Percentiles rank a stretch among this genome's conserved stretches.
These are phyloP conservation scores for Petunia secreta DNA, from an alignment of 257 asterid genomes.

Conservation along the genomic window DNA sequence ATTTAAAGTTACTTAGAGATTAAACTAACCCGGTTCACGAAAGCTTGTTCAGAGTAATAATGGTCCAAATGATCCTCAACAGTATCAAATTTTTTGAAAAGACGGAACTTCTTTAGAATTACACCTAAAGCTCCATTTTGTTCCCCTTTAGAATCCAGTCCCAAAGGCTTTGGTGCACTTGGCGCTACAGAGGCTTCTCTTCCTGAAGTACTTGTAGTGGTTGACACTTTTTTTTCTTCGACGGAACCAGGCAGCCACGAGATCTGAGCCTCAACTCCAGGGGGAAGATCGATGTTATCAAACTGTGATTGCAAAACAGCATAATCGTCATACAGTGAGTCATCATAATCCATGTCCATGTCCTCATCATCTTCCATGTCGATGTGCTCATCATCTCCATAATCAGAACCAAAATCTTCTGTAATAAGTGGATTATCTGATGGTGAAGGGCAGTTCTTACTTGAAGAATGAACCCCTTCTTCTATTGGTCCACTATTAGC, in stretches of 20 bases:
- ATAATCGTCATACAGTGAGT: conserved; percentile 9
- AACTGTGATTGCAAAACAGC: conserved; percentile 58
- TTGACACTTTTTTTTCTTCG: conserved; percentile 33
- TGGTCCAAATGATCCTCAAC: conserved; percentile 79
- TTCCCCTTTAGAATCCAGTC: conserved; percentile 28
- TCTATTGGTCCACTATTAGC: conserved; percentile 39
- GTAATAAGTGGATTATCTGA: conserved; percentile 36
- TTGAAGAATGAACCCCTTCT: conserved; percentile 31
- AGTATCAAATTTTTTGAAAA: conserved; percentile 69
- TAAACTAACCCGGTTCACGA: conserved; percentile 52
- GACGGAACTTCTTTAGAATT: conserved; percentile 43
- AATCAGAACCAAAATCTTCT: conserved; percentile 52
- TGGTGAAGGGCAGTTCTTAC: conserved; percentile 36
- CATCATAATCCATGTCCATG: conserved; percentile 48
- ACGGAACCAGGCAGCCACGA: conserved; percentile 60
- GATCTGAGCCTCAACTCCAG: conserved; percentile 76
- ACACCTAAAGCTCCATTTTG: conserved; percentile 46
- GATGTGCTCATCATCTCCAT: conserved; percentile 58
- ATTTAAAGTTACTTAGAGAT: not conserved
- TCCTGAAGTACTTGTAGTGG: conserved; percentile 44
- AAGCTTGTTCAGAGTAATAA: conserved; percentile 43
- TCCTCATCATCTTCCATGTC: too few relatives aligned
- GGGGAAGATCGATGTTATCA: conserved; percentile 76
- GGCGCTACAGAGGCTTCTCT: conserved; percentile 37
- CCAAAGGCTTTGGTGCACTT: conserved; percentile 33